A percentile compares a stretch with the other conserved stretches of the same genome.
Conservation (phyloP, 2,329 filamentous ascomycete species). For the Trichoderma asperellum region DNA sequence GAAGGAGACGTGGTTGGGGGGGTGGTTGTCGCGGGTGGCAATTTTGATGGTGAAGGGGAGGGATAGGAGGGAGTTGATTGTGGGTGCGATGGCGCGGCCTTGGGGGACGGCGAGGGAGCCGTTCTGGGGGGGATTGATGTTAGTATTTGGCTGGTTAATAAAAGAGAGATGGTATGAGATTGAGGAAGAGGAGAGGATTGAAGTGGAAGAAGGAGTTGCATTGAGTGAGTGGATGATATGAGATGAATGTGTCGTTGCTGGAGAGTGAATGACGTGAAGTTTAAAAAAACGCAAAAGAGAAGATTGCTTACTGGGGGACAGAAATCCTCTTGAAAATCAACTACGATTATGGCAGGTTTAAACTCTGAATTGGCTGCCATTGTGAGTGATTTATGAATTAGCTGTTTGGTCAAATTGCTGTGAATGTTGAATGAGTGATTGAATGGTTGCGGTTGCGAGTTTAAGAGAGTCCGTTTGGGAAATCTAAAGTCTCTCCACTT, state of each 20-base stretch:
- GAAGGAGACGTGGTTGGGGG: conserved; percentile 82
- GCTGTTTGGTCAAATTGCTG: no score
- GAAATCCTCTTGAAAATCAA: conserved; percentile 95
- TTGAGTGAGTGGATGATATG: background rate
- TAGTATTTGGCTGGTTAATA: background rate
- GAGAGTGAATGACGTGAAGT: background rate
- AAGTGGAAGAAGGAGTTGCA: background rate
- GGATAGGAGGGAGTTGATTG: conserved; percentile 74
- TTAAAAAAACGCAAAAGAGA: background rate
- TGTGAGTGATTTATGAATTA: background rate
- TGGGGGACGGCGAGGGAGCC: conserved; percentile 81
- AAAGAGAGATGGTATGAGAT: background rate
- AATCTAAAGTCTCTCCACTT: background rate
- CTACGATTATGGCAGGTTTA: conserved; percentile 65
- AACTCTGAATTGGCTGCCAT: conserved; percentile 37
- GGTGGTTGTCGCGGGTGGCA: conserved; percentile 94
- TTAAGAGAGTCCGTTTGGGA: background rate
- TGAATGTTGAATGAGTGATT: no score
- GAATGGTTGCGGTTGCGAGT: no score
- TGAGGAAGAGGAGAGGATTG: background rate
- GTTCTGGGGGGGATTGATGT: conserved; percentile 55
- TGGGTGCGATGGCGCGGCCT: conserved; percentile 70
- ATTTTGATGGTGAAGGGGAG: conserved; percentile 74
- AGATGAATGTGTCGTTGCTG: background rate
- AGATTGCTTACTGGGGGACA: conserved; percentile 74